Evolutionary conservation across 306 rosid species (phyloP), one percentile per base, ranked within the genome.

Genomic region (Quercus agrifolia): DNA sequence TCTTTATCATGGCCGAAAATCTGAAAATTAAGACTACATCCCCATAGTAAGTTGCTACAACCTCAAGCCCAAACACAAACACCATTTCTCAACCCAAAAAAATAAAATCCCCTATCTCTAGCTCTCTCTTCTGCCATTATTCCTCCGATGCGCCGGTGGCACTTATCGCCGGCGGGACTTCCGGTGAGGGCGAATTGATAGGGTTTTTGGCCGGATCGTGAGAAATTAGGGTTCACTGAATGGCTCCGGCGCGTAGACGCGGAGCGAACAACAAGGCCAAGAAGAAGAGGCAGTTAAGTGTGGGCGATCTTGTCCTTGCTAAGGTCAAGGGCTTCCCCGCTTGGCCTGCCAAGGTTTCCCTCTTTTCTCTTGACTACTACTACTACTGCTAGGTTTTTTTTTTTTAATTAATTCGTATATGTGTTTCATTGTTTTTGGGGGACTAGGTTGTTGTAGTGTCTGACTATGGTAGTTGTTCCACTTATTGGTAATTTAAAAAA

Each of bases 291-390:
- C 88, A 91, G 85, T 76, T 96, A 87, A 85, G 90, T 64, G 83
- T 91, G 52, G 99, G 99, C 80, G 98, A 93, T 96, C 99, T 96
- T 35, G 99, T 96, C 5, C 99, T 96, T 23, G 99, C 99, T 35
- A 96, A 96, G 92, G 98, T 96, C 84, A 96, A 96, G 93, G 99
- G 99, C 61, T 92, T 89, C 86, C 99, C 98, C 7, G 83, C 90
- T 71, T 96, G 98, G 99, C 99, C 99, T 52, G 99, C 98, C 61
- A 91, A 96, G 99, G 99, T 96, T 28, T 38, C 63, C 10, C 18
- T 74, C 54, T 75, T 38, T 7, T 38, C 44, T 38, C 44, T 38
- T 38, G 0, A 38, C 46, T 38, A 2, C 11, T 7, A 38, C 3
- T 7, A 78, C 15, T 11, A 81, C 81, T 51, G 7, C 73, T 67